These are phyloP conservation scores for Pyrus hybrid DNA, from an alignment of 331 rosid genomes.

Conservation along the genomic window DNA sequence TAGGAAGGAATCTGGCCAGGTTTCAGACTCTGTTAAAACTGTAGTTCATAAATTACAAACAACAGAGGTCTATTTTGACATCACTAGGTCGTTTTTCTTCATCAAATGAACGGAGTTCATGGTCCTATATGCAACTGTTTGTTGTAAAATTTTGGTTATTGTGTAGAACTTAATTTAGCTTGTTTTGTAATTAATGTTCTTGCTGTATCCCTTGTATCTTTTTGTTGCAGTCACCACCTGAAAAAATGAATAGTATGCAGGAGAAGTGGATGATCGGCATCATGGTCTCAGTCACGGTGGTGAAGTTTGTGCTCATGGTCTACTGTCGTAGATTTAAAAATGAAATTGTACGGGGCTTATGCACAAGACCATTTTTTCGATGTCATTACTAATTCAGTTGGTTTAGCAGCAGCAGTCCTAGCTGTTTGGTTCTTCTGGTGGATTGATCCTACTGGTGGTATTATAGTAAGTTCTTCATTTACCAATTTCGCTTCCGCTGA, in stretches of 20 bases:
- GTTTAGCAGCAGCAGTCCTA: constrained; percentile 69
- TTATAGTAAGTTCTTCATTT: constrained; percentile 41
- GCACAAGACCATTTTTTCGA: constrained; percentile 77
- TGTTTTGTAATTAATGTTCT: not conserved
- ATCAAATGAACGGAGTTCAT: not conserved
- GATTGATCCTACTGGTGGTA: constrained; percentile 79
- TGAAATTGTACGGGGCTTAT: constrained; percentile 61
- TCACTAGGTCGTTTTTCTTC: no score
- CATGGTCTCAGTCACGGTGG: constrained; percentile 60
- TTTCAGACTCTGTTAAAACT: not conserved
- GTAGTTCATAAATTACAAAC: no score
- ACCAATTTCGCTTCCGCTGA: not conserved
- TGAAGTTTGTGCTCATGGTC: constrained; percentile 71
- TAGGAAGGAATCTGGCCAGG: not conserved
- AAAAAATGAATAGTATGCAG: constrained; percentile 16
- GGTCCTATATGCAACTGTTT: not conserved
- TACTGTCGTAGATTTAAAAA: no score
- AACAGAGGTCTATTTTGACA: no score
- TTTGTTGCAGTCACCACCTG: constrained; percentile 21
- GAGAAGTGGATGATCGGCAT: constrained; percentile 61
- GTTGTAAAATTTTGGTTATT: not conserved
- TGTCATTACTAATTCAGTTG: constrained; percentile 74
- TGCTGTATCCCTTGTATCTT: not conserved
- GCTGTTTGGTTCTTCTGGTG: constrained; percentile 54
- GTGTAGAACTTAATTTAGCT: not conserved